These are phyloP conservation scores for Chaetomiaceae sp. DNA, from an alignment of 2,329 filamentous ascomycete species.

Conservation along the genomic window DNA sequence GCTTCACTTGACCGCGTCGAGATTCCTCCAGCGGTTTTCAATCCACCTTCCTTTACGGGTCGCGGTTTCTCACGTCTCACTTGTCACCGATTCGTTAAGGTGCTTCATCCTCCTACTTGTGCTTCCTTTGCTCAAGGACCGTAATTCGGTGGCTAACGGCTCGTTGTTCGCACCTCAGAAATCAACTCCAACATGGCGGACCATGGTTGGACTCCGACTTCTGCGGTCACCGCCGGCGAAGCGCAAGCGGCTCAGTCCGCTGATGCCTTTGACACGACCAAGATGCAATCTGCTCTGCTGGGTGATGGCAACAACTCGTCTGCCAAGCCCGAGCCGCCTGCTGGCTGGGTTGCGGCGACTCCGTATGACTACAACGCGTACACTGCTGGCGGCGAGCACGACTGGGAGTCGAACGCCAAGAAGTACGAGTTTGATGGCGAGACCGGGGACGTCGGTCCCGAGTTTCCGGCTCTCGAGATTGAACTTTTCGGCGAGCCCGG, in stretches of 20 bases:
- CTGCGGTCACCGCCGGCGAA: not conserved
- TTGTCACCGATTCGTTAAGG: too few species aligned
- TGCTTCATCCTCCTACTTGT: too few species aligned
- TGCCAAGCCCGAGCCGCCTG: conserved; percentile 6
- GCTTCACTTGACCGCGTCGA: too few species aligned
- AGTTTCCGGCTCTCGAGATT: conserved; percentile 61
- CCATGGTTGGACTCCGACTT: conserved; percentile 5
- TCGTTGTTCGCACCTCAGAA: too few species aligned
- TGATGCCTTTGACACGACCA: conserved; percentile 12
- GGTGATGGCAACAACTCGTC: conserved; percentile 4
- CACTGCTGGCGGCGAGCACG: conserved; percentile 19
- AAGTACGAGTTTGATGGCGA: conserved; percentile 84
- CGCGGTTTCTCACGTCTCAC: too few species aligned
- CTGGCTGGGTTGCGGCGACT: conserved; percentile 41
- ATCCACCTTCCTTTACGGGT: too few species aligned
- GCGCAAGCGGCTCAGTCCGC: not conserved
- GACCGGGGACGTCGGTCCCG: conserved; percentile 76
- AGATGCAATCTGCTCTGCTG: conserved; percentile 25
- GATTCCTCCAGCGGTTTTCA: too few species aligned
- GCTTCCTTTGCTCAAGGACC: too few species aligned
- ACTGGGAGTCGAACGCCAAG: conserved; percentile 50
- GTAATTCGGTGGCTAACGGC: too few species aligned
- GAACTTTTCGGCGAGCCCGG: conserved; percentile 63
- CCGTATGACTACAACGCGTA: conserved; percentile 34
- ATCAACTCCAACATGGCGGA: conserved; percentile 11